Conservation (phyloP, 306 rosid genomes). For the Hippophae tibetana region DNA sequence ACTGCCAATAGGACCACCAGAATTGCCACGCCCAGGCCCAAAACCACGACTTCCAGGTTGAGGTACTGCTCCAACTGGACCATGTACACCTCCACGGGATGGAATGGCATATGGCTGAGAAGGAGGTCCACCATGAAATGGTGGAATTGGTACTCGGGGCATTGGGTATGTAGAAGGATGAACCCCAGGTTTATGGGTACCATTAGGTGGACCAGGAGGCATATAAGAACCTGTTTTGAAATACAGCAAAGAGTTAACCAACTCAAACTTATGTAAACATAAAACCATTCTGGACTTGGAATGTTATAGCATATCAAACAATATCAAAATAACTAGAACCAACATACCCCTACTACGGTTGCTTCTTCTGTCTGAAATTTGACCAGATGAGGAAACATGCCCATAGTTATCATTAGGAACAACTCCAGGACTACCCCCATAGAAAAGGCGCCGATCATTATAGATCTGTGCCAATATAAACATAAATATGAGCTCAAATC, state of each 20-base stretch:
- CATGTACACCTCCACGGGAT: conserved; percentile 92
- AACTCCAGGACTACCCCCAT: conserved; percentile 90
- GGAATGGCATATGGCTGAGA: conserved; percentile 99
- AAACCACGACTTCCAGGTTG: conserved; percentile 89
- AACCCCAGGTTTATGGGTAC: conserved; percentile 83
- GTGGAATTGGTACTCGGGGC: conserved; percentile 76
- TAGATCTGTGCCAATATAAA: conserved; percentile 51
- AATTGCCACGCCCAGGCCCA: conserved; percentile 84
- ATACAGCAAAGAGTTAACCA: background rate
- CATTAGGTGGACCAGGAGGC: conserved; percentile 85
- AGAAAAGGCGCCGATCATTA: conserved; percentile 83
- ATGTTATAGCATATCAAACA: no score
- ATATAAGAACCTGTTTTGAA: conserved; percentile 57
- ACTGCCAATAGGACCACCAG: conserved; percentile 74
- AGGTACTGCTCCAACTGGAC: conserved; percentile 98
- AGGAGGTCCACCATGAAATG: conserved; percentile 83
- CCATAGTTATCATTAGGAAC: conserved; percentile 62
- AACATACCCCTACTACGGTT: conserved; percentile 85
- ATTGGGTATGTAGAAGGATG: conserved; percentile 84
- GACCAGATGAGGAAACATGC: conserved; percentile 46
- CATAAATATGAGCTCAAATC: conserved; percentile 11
- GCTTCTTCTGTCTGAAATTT: conserved; percentile 63
- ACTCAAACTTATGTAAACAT: no score
- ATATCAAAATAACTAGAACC: conserved; percentile 1
- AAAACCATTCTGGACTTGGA: no score